Conservation (phyloP, 768 basidiomycete genomes). For the Cubamyces lactineus region DNA sequence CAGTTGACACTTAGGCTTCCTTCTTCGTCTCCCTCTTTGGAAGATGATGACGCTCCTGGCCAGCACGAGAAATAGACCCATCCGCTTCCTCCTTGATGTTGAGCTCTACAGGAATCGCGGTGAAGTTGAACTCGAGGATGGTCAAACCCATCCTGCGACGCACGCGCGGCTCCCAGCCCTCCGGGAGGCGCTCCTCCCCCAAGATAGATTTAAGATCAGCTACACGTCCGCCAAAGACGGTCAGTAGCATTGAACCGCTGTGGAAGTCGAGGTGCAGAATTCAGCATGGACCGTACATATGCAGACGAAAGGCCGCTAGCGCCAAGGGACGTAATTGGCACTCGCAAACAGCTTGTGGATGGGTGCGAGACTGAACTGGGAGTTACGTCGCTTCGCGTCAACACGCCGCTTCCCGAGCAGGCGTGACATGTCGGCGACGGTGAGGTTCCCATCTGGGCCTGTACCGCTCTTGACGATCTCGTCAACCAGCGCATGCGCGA, state of each 20-base stretch:
- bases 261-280: too few relatives aligned
- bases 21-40: not conserved
- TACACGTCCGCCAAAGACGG: conserved; percentile 67
- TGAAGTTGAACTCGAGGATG: conserved; percentile 54
- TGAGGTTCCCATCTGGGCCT: conserved; percentile 55
- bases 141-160: conserved; percentile 63
- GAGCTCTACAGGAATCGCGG: conserved; percentile 35
- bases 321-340: conserved; percentile 54
- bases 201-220: conserved; percentile 57
- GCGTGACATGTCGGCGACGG: conserved; percentile 58
- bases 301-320: too few relatives aligned
- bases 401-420: conserved; percentile 63
- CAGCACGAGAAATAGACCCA: conserved; percentile 11
- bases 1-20: not conserved
- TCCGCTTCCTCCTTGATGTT: conserved; percentile 36
- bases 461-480: conserved; percentile 62
- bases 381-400: conserved; percentile 55
- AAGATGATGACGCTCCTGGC: not conserved
- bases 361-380: conserved; percentile 52
- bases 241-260: conserved; percentile 60
- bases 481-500: conserved; percentile 49
- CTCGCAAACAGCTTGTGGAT: conserved; percentile 67
- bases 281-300: too few relatives aligned
- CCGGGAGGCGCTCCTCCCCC: conserved; percentile 70
- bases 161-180: conserved; percentile 69